Evolutionary conservation across 345 rosid species (phyloP).

Genomic region (Balakata baccata): DNA sequence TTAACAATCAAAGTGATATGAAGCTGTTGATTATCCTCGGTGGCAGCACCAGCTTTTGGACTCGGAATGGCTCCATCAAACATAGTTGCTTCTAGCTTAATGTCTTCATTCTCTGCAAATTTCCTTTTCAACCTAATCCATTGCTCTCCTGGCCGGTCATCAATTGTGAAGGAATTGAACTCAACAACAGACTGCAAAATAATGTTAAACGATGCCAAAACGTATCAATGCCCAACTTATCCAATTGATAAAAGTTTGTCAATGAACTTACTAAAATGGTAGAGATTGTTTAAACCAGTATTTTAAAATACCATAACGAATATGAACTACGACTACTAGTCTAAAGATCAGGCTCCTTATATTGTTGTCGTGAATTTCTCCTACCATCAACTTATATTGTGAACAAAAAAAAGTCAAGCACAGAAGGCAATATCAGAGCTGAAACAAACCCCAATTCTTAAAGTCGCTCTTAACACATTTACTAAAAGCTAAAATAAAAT

Average conservation of each 20-base stretch:
- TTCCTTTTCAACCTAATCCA: slow-evolving; percentile 70
- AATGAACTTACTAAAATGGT: not conserved
- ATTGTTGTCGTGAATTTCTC: not conserved
- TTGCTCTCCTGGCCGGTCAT: slow-evolving; percentile 75
- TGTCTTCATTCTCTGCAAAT: slow-evolving; percentile 60
- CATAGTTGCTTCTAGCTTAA: slow-evolving; percentile 80
- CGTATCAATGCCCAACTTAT: not conserved
- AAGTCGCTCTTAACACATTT: too few species aligned
- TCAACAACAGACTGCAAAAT: slow-evolving; percentile 43
- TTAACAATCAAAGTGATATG: slow-evolving; percentile 69
- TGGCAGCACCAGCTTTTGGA: slow-evolving; percentile 28
- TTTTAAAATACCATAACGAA: too few species aligned
- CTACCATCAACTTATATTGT: not conserved
- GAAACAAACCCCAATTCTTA: not conserved
- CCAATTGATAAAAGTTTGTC: not conserved
- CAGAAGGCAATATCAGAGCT: not conserved
- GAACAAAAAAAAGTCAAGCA: not conserved
- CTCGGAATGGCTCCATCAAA: slow-evolving; percentile 64
- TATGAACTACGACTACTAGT: too few species aligned
- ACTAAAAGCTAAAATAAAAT: too few species aligned
- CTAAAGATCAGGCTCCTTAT: not conserved
- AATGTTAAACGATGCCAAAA: not conserved
- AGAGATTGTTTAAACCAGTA: too few species aligned
- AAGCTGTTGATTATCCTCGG: slow-evolving; percentile 44
- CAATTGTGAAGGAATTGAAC: slow-evolving; percentile 51